These are phyloP conservation scores for Strigomonas galati DNA, from an alignment of 208 protist genomes.

Conservation along the genomic window DNA sequence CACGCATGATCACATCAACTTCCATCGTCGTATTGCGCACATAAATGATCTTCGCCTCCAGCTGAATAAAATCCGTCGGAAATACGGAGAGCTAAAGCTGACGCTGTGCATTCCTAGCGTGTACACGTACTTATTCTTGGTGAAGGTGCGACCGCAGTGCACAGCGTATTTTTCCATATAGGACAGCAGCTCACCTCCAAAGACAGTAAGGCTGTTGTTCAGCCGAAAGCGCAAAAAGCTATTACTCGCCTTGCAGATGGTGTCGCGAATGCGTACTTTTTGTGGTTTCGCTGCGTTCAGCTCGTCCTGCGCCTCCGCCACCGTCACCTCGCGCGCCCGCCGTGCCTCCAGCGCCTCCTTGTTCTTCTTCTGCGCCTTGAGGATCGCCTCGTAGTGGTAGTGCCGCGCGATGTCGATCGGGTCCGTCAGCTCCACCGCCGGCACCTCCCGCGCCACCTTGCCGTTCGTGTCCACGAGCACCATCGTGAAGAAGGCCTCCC, in stretches of 20 bases:
- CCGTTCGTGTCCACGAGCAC: slow-evolving; percentile 67
- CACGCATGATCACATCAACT: slow-evolving; percentile 70
- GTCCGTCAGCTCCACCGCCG: slow-evolving; percentile 68
- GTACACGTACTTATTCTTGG: slow-evolving; percentile 73
- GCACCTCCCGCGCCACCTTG: slow-evolving; percentile 70
- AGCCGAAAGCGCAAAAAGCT: slow-evolving; percentile 79
- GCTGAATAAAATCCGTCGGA: slow-evolving; percentile 74
- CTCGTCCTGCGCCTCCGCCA: slow-evolving; percentile 46
- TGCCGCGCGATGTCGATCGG: slow-evolving; percentile 54
- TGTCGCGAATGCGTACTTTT: slow-evolving; percentile 48
- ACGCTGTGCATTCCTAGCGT: slow-evolving; percentile 86
- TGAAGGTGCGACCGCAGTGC: slow-evolving; percentile 84
- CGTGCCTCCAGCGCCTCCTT: slow-evolving; percentile 13
- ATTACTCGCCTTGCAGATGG: slow-evolving; percentile 53
- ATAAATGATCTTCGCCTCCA: slow-evolving; percentile 85
- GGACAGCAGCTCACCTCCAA: slow-evolving; percentile 85
- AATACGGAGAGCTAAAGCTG: slow-evolving; percentile 74
- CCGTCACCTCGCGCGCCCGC: slow-evolving; percentile 21
- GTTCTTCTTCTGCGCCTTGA: slow-evolving; percentile 33
- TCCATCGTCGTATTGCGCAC: slow-evolving; percentile 88
- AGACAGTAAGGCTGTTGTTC: slow-evolving; percentile 91
- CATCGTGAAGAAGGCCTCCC: slow-evolving; percentile 87
- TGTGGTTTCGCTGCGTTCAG: slow-evolving; percentile 54
- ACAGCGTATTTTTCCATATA: slow-evolving; percentile 89
- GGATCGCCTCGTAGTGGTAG: slow-evolving; percentile 52